Base-by-base conservation (phyloP, 2,329 filamentous ascomycete species). In the Botrytis tulipae region DNA sequence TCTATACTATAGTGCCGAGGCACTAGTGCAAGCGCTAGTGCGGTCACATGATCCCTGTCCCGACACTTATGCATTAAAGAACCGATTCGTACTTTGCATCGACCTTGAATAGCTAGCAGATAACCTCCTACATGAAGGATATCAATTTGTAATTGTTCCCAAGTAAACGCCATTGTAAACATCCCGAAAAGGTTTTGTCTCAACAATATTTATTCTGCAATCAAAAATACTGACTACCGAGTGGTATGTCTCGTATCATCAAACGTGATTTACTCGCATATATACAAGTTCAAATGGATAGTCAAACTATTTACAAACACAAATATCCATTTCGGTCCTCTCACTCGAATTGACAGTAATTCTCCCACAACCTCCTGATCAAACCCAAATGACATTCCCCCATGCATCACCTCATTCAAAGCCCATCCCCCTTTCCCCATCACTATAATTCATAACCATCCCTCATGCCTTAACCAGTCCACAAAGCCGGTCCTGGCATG, bases 401-500 rank as follows among this genome's bases (percentile, higher is more conserved):
- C n/a, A 32, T 2, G 4, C 4, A 29, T n/a, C n/a, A 44, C 9
- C 40, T 7, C 40, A 29, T n/a, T 14, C 40, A 42, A 18, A 35
- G 6, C 16, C 12, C 32, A 40, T 25, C 5, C 14, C 46, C 0
- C 7, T 20, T 20, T 2, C 8, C 32, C 9, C 8, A 12, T 18
- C 9, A 7, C 44, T 20, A 48, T 2, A 48, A 22, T 48, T 10
- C 44, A 48, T 6, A 51, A n/a, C 10, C 4, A 0, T 14, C 32
- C 4, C 7, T 42, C 48, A 25, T 5, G 8, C 18, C 9, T 32
- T 42, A 67, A 8, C 70, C 70, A 4, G 40, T 72, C 61, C 61
- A 72, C 29, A 72, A 32, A 29, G 46, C 70, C 1, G 70, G 70
- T n/a, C 70, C 70, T 7, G 48, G 70, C 1, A 72, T 60, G 1